A percentile compares a stretch with the other conserved stretches of the same genome.
These are phyloP conservation scores for Nigrograna mackinnonii DNA, from an alignment of 2,329 filamentous ascomycete genomes.

Conservation along the genomic window DNA sequence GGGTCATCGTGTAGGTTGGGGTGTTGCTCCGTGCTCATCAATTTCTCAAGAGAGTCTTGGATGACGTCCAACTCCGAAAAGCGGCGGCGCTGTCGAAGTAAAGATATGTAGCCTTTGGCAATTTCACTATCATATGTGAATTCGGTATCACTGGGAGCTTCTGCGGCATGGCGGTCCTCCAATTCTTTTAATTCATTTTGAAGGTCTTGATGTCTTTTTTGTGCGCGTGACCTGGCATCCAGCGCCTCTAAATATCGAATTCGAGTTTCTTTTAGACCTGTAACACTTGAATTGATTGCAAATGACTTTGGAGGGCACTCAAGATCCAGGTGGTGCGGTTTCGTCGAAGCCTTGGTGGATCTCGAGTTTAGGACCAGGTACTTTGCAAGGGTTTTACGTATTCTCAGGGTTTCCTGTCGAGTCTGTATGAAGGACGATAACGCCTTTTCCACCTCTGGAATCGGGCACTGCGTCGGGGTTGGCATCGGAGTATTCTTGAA, in stretches of 20 bases:
- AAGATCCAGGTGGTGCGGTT: slow-evolving; percentile 37
- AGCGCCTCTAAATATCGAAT: slow-evolving; percentile 51
- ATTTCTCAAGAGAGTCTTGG: slow-evolving; percentile 46
- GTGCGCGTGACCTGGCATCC: slow-evolving; percentile 45
- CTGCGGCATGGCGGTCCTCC: slow-evolving; percentile 23
- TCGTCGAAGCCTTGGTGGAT: slow-evolving; percentile 26
- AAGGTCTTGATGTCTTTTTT: slow-evolving; percentile 38
- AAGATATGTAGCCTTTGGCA: slow-evolving; percentile 42
- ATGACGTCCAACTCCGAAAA: slow-evolving; percentile 52
- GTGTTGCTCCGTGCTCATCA: slow-evolving; percentile 38
- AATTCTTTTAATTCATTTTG: slow-evolving; percentile 36
- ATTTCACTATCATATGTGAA: slow-evolving; percentile 31
- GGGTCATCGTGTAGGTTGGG: slow-evolving; percentile 34
- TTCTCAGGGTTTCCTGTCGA: slow-evolving; percentile 40
- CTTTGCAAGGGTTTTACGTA: slow-evolving; percentile 35
- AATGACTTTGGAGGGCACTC: too few species aligned
- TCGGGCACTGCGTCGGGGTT: slow-evolving; percentile 33
- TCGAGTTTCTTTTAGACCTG: slow-evolving; percentile 47
- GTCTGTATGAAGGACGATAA: slow-evolving; percentile 39
- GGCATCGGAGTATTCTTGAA: too few species aligned
- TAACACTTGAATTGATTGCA: slow-evolving; percentile 27
- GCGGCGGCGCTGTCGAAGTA: slow-evolving; percentile 51
- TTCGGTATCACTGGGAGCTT: slow-evolving; percentile 31
- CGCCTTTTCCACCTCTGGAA: slow-evolving; percentile 39
- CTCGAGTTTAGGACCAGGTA: slow-evolving; percentile 34